Conservation (phyloP, 306 rosid species). For the Urtica urens region DNA sequence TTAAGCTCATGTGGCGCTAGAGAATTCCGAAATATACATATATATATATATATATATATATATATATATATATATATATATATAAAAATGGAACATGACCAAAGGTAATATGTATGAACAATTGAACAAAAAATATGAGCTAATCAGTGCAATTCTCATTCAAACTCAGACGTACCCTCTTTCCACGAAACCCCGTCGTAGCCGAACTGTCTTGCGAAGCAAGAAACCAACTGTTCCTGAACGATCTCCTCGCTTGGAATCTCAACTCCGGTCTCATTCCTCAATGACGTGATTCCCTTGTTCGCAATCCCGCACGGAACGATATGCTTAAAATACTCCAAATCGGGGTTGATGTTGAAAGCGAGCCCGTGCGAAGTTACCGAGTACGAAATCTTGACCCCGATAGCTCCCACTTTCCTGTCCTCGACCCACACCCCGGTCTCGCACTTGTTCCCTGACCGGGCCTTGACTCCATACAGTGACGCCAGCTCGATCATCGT, state of each 20-base stretch:
- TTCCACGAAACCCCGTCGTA: constrained; percentile 43
- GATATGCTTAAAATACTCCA: constrained; percentile 62
- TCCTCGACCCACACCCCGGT: constrained; percentile 90
- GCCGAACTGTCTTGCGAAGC: constrained; percentile 62
- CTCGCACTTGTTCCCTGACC: constrained; percentile 43
- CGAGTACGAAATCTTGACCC: constrained; percentile 67
- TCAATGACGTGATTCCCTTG: constrained; percentile 78
- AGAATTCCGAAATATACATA: no score
- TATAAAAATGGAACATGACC: no score
- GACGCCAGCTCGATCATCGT: constrained; percentile 67
- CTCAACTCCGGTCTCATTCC: constrained; percentile 39
- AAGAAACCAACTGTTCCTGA: constrained; percentile 63
- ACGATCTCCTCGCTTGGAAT: constrained; percentile 54
- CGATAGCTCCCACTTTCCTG: constrained; percentile 84
- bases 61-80: no score
- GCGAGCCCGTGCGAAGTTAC: constrained; percentile 85
- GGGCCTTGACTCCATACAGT: constrained; percentile 61
- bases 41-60: no score
- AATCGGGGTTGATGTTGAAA: constrained; percentile 78
- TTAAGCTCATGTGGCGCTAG: no score
- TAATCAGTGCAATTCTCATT: no score
- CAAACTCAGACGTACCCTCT: constrained; percentile 34
- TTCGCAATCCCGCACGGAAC: constrained; percentile 79
- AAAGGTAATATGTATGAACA: no score
- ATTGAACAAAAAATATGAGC: no score